Evolutionary conservation across 2,329 filamentous ascomycete species (phyloP).

Genomic region (Hortaea sp.): DNA sequence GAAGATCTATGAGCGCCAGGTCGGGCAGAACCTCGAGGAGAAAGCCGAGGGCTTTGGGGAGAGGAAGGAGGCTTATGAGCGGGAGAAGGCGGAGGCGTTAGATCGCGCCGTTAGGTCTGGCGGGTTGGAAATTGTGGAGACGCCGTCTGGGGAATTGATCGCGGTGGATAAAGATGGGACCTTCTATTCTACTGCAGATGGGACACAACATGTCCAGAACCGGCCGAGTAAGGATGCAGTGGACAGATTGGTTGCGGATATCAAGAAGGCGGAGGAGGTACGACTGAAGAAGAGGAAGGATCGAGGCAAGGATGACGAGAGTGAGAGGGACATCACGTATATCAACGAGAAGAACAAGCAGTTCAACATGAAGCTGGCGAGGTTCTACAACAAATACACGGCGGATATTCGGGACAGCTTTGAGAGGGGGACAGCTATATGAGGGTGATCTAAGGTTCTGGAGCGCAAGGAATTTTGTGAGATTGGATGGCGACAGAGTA

Average conservation of each 20-base stretch:
- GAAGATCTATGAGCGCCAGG: slow-evolving; percentile 88
- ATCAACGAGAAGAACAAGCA: slow-evolving; percentile 99
- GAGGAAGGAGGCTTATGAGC: slow-evolving; percentile 66
- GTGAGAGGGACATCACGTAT: slow-evolving; percentile 88
- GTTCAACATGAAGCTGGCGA: slow-evolving; percentile 92
- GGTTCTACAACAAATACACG: slow-evolving; percentile 99
- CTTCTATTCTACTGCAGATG: slow-evolving; percentile 80
- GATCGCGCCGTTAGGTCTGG: slow-evolving; percentile 77
- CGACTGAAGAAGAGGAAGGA: slow-evolving; percentile 79
- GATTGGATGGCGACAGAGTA: no score
- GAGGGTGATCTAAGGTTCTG: background rate
- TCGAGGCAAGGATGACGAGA: slow-evolving; percentile 61
- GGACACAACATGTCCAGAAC: slow-evolving; percentile 68
- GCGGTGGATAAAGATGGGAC: slow-evolving; percentile 84
- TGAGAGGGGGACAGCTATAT: slow-evolving; percentile 94
- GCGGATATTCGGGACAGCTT: slow-evolving; percentile 95
- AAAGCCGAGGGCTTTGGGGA: slow-evolving; percentile 16
- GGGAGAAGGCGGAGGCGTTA: slow-evolving; percentile 73
- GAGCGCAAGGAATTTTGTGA: no score
- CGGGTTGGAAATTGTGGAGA: slow-evolving; percentile 86
- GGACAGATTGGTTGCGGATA: slow-evolving; percentile 75
- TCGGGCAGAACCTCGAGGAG: slow-evolving; percentile 56
- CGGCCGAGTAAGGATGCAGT: slow-evolving; percentile 80
- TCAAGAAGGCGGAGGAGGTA: slow-evolving; percentile 79
- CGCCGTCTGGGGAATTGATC: slow-evolving; percentile 86